Evolutionary conservation across 345 rosid genomes (phyloP).

Genomic region (Corchorus olitorius): DNA sequence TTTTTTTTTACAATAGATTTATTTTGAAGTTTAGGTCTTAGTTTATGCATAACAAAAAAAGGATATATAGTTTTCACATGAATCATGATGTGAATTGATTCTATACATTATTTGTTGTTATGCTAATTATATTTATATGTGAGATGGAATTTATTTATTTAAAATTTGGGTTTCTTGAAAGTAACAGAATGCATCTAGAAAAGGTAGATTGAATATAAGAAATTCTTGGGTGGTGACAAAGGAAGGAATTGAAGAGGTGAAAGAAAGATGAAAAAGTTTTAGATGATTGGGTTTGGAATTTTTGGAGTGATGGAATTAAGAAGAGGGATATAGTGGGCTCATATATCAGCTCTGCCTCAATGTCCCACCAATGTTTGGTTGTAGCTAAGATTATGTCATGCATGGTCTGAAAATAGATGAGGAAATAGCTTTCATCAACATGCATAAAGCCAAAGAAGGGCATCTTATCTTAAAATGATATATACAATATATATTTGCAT

Average conservation of each 20-base stretch:
- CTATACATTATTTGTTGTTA: too few relatives aligned
- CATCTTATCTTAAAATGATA: slow-evolving; percentile 29
- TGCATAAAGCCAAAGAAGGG: slow-evolving; percentile 37
- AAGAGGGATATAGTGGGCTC: slow-evolving; percentile 3
- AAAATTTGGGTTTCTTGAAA: not conserved
- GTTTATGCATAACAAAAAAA: too few relatives aligned
- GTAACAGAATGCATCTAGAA: not conserved
- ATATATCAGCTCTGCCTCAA: not conserved
- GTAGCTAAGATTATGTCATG: slow-evolving; percentile 6
- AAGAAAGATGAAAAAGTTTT: not conserved
- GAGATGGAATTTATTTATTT: not conserved
- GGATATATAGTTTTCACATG: too few relatives aligned
- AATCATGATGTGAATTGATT: too few relatives aligned
- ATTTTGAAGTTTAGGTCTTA: too few relatives aligned
- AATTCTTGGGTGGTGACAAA: slow-evolving; percentile 13
- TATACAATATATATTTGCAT: not conserved
- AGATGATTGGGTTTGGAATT: not conserved
- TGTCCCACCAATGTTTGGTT: slow-evolving; percentile 14
- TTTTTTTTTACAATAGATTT: too few relatives aligned
- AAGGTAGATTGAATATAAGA: not conserved
- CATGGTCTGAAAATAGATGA: slow-evolving; percentile 19
- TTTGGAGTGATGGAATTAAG: not conserved
- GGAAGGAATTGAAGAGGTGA: slow-evolving; percentile 8
- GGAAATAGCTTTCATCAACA: slow-evolving; percentile 16
- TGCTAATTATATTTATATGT: too few relatives aligned